Conservation (phyloP, 2,329 filamentous ascomycete genomes). For the Phialophora macrospora region DNA sequence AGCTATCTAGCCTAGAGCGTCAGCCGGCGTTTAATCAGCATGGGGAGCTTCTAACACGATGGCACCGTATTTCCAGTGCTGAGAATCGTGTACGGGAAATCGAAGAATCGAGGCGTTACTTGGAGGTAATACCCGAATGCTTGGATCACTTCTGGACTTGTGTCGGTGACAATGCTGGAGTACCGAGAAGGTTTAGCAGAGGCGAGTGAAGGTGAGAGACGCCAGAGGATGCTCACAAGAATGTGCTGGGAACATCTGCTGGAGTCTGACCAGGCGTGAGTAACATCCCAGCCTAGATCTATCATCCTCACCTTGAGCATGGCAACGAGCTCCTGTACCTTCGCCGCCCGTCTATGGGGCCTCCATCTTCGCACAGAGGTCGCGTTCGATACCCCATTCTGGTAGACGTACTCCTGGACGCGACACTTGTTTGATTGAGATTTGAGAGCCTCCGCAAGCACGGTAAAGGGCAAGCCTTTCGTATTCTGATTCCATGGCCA, state of each 20-base stretch:
- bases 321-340: not conserved
- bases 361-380: not conserved
- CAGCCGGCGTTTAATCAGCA: not conserved
- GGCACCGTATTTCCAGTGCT: not conserved
- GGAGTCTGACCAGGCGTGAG: not conserved
- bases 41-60: not conserved
- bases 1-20: not conserved
- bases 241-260: not conserved
- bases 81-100: not conserved
- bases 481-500: conserved; percentile 2
- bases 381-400: not conserved
- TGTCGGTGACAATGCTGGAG: not conserved
- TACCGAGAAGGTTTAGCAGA: not conserved
- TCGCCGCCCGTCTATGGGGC: not conserved
- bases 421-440: not conserved
- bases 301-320: not conserved
- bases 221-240: not conserved
- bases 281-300: not conserved
- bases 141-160: not conserved
- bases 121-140: not conserved
- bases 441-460: not conserved
- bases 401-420: conserved; percentile 1
- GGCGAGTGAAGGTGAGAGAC: not conserved
- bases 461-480: not conserved
- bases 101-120: conserved; percentile 5